Conservation (phyloP, 2,329 filamentous ascomycete species). For the Dactylonectria estremocensis region DNA sequence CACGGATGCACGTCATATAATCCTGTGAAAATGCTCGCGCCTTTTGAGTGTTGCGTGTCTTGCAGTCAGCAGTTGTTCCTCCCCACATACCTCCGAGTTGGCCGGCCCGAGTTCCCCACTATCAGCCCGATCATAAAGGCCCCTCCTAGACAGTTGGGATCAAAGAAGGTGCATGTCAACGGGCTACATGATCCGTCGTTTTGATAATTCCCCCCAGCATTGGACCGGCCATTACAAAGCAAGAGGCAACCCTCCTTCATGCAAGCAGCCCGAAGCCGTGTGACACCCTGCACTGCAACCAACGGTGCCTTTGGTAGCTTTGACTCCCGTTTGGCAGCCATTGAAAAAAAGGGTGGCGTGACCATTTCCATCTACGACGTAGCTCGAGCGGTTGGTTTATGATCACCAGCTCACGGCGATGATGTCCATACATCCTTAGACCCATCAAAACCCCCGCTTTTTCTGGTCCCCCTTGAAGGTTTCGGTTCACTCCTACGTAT, state of each 20-base stretch:
- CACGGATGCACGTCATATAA: no score
- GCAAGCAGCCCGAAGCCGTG: conserved; percentile 7
- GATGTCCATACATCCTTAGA: conserved; percentile 1
- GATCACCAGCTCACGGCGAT: background rate
- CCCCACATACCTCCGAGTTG: conserved; percentile 27
- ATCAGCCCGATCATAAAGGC: conserved; percentile 13
- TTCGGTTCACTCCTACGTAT: background rate
- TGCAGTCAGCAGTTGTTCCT: background rate
- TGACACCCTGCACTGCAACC: background rate
- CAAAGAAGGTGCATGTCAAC: no score
- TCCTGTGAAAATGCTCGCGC: background rate
- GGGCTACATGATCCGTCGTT: background rate
- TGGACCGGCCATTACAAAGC: conserved; percentile 8
- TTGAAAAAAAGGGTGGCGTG: background rate
- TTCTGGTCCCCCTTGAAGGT: background rate
- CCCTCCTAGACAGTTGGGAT: conserved; percentile 9
- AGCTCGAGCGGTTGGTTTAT: background rate
- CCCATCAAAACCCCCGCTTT: conserved; percentile 7
- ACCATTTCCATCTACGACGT: background rate
- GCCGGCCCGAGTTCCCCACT: conserved; percentile 34
- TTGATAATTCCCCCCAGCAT: background rate
- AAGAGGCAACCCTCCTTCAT: background rate
- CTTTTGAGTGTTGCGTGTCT: background rate
- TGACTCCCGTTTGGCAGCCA: background rate
- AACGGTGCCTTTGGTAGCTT: background rate